phyloP scores from a whole-genome alignment of 768 basidiomycete genomes.

The Ramaria rubella region DNA sequence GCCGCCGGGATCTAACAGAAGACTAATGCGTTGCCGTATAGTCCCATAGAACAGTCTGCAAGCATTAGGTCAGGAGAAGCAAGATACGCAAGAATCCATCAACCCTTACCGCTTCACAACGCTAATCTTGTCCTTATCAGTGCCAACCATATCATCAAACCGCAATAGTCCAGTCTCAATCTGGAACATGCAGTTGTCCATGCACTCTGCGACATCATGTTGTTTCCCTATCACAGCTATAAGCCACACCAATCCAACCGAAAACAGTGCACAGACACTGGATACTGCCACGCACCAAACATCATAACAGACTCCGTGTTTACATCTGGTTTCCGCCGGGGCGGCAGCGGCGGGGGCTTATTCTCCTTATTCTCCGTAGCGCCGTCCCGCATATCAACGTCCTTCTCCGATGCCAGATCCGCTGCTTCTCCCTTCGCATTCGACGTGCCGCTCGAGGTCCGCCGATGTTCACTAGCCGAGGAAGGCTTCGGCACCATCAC shows the following conservation, averaged over 20 bases:
- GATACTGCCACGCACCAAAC: conserved; percentile 67
- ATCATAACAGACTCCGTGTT: conserved; percentile 77
- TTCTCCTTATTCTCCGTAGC: conserved; percentile 20
- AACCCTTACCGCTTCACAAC: conserved; percentile 71
- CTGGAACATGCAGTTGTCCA: conserved; percentile 99
- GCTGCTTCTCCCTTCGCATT: neutral
- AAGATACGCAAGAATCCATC: neutral
- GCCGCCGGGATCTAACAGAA: conserved; percentile 25
- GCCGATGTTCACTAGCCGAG: conserved; percentile 14
- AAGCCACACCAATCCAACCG: conserved; percentile 14
- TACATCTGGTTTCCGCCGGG: conserved; percentile 37
- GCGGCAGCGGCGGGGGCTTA: conserved; percentile 53
- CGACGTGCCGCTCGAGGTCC: neutral
- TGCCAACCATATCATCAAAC: conserved; percentile 47
- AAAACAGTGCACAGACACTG: too few relatives aligned
- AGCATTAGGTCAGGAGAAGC: neutral
- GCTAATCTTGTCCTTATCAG: conserved; percentile 56
- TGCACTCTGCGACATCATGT: conserved; percentile 97
- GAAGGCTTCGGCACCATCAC: conserved; percentile 34
- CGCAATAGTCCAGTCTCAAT: conserved; percentile 88
- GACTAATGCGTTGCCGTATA: conserved; percentile 55
- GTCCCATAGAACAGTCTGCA: conserved; percentile 82
- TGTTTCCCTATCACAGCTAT: conserved; percentile 63
- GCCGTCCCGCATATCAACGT: conserved; percentile 26
- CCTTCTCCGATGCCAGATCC: conserved; percentile 11